Evolutionary conservation across 1,284 basidiomycete species (phyloP).

Genomic region (Cutaneotrichosporon sp.): DNA sequence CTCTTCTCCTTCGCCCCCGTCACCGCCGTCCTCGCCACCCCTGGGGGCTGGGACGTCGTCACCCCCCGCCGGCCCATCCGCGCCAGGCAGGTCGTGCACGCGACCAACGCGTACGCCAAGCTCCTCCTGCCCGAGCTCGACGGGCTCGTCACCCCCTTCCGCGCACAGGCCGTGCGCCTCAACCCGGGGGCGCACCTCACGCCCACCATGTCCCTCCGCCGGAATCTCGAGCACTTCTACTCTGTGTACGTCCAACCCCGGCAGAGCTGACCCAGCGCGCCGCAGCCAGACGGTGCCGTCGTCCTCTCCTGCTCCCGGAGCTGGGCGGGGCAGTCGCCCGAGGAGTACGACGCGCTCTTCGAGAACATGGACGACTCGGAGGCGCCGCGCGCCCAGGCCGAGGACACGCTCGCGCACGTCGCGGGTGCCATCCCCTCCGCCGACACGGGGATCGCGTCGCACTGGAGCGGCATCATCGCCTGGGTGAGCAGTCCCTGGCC

Average conservation of each 20-base stretch:
- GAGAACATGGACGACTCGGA: constrained; percentile 18
- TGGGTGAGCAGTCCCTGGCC: too few relatives aligned
- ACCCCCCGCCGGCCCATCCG: constrained; percentile 34
- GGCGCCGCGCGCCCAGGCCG: constrained; percentile 3
- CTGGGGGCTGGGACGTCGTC: constrained; percentile 29
- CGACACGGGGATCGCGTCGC: constrained; percentile 33
- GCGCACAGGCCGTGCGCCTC: constrained; percentile 7
- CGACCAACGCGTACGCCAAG: constrained; percentile 39
- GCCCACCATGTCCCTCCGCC: constrained; percentile 11
- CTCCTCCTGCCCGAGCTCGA: constrained; percentile 30
- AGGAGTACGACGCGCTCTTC: neutral
- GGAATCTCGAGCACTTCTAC: constrained; percentile 29
- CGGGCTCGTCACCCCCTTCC: constrained; percentile 27
- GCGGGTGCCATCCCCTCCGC: neutral
- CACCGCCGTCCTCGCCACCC: constrained; percentile 27
- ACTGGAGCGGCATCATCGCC: constrained; percentile 46
- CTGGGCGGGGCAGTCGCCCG: constrained; percentile 16
- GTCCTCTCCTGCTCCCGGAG: constrained; percentile 10
- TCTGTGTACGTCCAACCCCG: constrained; percentile 10
- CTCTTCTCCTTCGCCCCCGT: constrained; percentile 24
- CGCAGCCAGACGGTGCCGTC: constrained; percentile 6
- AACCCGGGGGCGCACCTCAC: too few relatives aligned
- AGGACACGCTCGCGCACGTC: constrained; percentile 1
- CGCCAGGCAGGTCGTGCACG: constrained; percentile 32
- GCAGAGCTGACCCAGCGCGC: neutral